Base-by-base conservation (phyloP, 441 rosid species). In the Bruguiera hainesii region DNA sequence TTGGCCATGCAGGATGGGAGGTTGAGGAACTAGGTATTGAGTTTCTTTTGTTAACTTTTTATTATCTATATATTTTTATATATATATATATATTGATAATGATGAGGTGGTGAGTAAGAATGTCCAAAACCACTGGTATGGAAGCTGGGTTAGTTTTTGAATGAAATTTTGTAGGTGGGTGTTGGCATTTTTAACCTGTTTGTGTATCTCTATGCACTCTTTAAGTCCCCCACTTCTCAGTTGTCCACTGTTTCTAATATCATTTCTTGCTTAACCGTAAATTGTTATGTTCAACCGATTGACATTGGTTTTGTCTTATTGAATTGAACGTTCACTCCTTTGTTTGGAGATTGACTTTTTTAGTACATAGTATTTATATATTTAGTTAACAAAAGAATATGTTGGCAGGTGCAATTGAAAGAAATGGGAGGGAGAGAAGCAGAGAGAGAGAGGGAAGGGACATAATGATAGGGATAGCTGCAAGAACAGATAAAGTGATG, bases 1-100 rank as follows among this genome's bases (percentile, higher is more conserved):
- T 91, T 71, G 96, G 99, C 30, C 98, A 98, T 80, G 97, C 99
- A 16, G 99, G 99, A 33, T 94, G 99, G 99, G 87, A 88, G 52
- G 98, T 94, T 65, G 98, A 91, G 74, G 97, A 88, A 62, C 78
- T 91, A 78, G 99, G 98, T 94, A 72, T 21, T 62, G 18, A 23
- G 23, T 25, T 19, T 71, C 61, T 26, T 60, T 58, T 55, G 9
- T 25, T 66, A 7, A 50, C 23, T 1, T 7, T 23, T 39, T 31
- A 16, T 57, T 18, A 30, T 5, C 6, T 1, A 5, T 23, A 23
- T 23, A 23, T 23, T 0, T 21, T 0, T 21, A 23, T 23, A 23
- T 23, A 23, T 23, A 21, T 21, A 21, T 21, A 23, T 23, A 23
- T 23, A 23, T 23, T 23, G 28, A 29, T 25, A 10, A 15, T 3